Conservation (phyloP, 2,329 filamentous ascomycete genomes). For the Lachnellula suecica region DNA sequence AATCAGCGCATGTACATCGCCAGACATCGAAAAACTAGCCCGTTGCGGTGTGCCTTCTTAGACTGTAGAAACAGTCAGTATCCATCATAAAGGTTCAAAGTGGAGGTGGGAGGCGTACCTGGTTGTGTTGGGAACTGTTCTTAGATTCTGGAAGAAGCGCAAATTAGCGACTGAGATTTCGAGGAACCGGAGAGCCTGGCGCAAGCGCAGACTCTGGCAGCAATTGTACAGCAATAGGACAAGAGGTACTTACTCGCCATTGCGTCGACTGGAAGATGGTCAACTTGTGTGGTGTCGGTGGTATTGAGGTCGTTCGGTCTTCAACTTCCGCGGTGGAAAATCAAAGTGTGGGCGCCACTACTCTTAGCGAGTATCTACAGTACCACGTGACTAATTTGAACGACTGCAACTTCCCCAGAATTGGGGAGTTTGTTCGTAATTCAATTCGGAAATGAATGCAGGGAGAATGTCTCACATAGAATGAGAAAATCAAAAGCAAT, state of each 20-base stretch:
- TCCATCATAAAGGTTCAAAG: too few species aligned
- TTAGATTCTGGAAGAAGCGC: background rate
- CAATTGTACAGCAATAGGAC: background rate
- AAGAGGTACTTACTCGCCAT: slow-evolving; percentile 66
- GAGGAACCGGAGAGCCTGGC: too few species aligned
- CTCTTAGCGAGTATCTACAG: background rate
- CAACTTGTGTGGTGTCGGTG: background rate
- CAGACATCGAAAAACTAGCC: slow-evolving; percentile 58
- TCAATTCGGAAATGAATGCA: too few species aligned
- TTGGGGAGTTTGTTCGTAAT: too few species aligned
- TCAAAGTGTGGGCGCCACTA: background rate
- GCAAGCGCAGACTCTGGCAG: background rate
- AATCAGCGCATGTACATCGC: slow-evolving; percentile 7
- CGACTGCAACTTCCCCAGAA: too few species aligned
- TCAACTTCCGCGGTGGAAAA: background rate
- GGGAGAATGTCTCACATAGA: too few species aligned
- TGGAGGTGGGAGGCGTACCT: too few species aligned
- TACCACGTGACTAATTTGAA: background rate
- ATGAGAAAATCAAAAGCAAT: too few species aligned
- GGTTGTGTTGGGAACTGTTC: too few species aligned
- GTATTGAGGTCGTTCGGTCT: background rate
- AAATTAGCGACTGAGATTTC: background rate
- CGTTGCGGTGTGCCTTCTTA: slow-evolving; percentile 99
- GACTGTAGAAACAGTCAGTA: slow-evolving; percentile 90
- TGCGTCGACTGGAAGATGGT: slow-evolving; percentile 43